A percentile compares a stretch with the other conserved stretches of the same genome.
These are phyloP conservation scores for Backusella liffmaniae DNA, from an alignment of 192 early-diverging fungal species.

Conservation along the genomic window DNA sequence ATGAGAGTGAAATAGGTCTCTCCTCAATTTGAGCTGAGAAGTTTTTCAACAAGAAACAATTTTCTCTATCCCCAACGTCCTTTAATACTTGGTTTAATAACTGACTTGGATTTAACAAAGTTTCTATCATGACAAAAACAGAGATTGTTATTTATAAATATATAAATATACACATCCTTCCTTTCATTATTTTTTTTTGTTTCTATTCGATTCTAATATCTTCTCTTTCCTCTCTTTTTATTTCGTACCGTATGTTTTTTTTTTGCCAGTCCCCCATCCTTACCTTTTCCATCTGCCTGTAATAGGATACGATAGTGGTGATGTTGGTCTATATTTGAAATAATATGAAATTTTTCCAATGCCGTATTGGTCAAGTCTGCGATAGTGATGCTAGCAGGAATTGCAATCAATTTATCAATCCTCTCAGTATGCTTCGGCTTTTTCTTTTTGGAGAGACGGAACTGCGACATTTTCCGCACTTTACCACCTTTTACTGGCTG, in stretches of 20 bases:
- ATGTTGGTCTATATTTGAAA: constrained; percentile 40
- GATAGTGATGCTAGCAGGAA: constrained; percentile 37
- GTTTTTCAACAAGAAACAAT: not conserved
- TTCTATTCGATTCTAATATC: not conserved
- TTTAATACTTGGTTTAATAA: not conserved
- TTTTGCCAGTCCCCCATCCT: not conserved
- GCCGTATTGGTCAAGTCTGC: constrained; percentile 41
- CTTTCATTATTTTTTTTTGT: not conserved
- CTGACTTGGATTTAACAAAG: constrained; percentile 6
- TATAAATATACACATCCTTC: not conserved
- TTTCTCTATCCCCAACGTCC: not conserved
- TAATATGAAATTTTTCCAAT: constrained; percentile 45
- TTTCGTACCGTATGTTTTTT: too few relatives aligned
- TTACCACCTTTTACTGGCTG: not conserved
- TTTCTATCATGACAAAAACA: not conserved
- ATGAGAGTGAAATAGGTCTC: constrained; percentile 8
- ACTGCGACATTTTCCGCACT: not conserved
- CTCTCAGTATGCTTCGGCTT: constrained; percentile 21
- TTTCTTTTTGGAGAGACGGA: constrained; percentile 3
- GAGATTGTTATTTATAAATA: not conserved
- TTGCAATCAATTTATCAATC: constrained; percentile 39
- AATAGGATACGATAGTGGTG: constrained; percentile 18
- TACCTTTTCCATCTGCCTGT: constrained; percentile 9
- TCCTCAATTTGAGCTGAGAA: not conserved
- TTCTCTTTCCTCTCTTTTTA: not conserved